These are phyloP conservation scores for Neostapfia colusana DNA, from an alignment of 176 grass and related monocot genomes.

Conservation along the genomic window DNA sequence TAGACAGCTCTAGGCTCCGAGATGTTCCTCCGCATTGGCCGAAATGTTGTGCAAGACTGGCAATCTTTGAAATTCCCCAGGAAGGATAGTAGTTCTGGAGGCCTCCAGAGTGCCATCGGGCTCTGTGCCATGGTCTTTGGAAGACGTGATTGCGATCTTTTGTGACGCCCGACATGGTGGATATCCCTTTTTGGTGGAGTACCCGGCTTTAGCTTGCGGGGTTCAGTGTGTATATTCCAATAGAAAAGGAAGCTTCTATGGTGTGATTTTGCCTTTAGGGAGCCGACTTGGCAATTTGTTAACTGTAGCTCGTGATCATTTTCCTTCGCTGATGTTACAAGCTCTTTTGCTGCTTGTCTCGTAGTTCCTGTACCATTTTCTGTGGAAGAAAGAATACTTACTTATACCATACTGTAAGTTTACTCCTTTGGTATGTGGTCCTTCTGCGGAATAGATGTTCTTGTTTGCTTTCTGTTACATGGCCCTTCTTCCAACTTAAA, in stretches of 20 bases:
- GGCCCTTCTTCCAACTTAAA: not conserved
- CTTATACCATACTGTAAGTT: not conserved
- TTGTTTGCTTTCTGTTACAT: not conserved
- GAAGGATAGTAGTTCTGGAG: constrained; percentile 5
- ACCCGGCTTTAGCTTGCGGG: constrained; percentile 26
- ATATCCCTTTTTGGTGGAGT: constrained; percentile 13
- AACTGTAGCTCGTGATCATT: constrained; percentile 1
- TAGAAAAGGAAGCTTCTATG: constrained; percentile 6
- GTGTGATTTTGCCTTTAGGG: constrained; percentile 5
- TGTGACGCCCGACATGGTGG: not conserved
- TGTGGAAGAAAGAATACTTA: constrained; percentile 24
- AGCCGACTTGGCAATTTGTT: not conserved
- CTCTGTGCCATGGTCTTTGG: not conserved
- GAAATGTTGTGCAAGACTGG: not conserved
- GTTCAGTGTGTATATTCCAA: constrained; percentile 11
- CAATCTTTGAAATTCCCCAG: not conserved
- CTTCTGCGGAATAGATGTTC: not conserved
- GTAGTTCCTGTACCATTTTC: constrained; percentile 35
- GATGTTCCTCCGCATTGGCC: not conserved
- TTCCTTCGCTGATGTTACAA: constrained; percentile 27
- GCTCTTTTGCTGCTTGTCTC: constrained; percentile 21
- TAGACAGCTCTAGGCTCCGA: not conserved
- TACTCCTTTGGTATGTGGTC: constrained; percentile 5
- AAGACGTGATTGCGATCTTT: not conserved
- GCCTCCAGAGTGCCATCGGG: constrained; percentile 3